Evolutionary conservation across 1,284 basidiomycete species (phyloP), one percentile per base, ranked within the genome.

Genomic region (Rhodotorula sp.): DNA sequence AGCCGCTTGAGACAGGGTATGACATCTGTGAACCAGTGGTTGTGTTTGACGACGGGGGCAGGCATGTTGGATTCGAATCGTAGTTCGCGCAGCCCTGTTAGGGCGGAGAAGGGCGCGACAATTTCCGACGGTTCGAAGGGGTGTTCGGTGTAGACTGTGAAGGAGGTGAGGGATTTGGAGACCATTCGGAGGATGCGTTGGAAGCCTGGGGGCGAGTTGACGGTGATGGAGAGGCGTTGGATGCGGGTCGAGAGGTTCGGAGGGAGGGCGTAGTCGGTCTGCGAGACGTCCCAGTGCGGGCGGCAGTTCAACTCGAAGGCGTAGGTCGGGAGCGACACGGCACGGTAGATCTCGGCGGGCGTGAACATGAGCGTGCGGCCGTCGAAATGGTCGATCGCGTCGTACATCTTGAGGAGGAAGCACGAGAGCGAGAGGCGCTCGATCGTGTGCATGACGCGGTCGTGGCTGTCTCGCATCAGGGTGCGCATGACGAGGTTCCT

Each of bases 91-190:
- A 57, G 19, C 3, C 36, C 27, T 4, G 32, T 27, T 5, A 64
- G 19, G 22, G 10, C 13, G 27, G 27, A 17, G 20, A 64, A 30
- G 9, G 54, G 55, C 11, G 27, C 48, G 2, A 20, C 48, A 0
- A 47, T 30, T 10, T 6, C 10, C 3, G 15, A 32, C 2, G 54
- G 44, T 22, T 56, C 46, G 46, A 63, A 47, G 8, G 20, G 24
- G 47, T 63, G 46, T 20, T 63, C 62, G 32, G 62, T 64, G 62
- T 64, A 64, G 20, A 64, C n/a, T 27, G 32, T 36, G 32, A 64
- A 36, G 13, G 27, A 30, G 34, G 29, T 32, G n/a, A 64, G 48
- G 17, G 5, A 20, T 2, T 34, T 34, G 13, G 13, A 44, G 24
- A 49, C 30, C 7, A 56, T 20, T 15, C 34, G 11, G 29, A 64